These are phyloP conservation scores for Dryadomyces quercus-mongolicae DNA, from an alignment of 2,329 filamentous ascomycete genomes.

Conservation along the genomic window DNA sequence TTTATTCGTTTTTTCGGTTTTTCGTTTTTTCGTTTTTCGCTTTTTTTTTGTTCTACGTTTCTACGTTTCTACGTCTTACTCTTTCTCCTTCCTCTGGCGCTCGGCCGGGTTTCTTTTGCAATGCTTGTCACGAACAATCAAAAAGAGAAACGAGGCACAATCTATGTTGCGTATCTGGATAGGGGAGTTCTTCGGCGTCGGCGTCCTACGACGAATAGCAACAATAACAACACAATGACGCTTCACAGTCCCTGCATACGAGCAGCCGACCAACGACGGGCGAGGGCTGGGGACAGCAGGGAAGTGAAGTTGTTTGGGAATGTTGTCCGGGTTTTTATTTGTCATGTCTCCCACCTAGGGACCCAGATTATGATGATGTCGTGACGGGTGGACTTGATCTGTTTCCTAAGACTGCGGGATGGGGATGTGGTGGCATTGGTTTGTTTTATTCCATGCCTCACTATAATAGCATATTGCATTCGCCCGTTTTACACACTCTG, in stretches of 20 bases:
- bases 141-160: slow-evolving; percentile 1
- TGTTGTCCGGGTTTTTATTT: background rate
- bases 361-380: background rate
- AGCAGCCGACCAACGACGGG: background rate
- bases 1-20: background rate
- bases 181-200: slow-evolving; percentile 10
- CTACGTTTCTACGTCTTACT: background rate
- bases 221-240: too few relatives aligned
- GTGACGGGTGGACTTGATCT: background rate
- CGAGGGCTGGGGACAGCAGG: background rate
- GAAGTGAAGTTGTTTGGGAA: background rate
- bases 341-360: background rate
- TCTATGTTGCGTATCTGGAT: slow-evolving; percentile 9
- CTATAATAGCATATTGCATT: background rate
- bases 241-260: background rate
- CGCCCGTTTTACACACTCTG: background rate
- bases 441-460: background rate
- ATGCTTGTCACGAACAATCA: background rate
- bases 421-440: background rate
- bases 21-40: background rate
- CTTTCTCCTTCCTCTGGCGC: background rate
- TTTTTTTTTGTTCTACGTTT: background rate
- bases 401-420: background rate
- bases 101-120: background rate
- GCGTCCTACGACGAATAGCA: slow-evolving; percentile 4